These are phyloP conservation scores for Fusarium sp. DNA, from an alignment of 2,329 filamentous ascomycete species.

Conservation along the genomic window DNA sequence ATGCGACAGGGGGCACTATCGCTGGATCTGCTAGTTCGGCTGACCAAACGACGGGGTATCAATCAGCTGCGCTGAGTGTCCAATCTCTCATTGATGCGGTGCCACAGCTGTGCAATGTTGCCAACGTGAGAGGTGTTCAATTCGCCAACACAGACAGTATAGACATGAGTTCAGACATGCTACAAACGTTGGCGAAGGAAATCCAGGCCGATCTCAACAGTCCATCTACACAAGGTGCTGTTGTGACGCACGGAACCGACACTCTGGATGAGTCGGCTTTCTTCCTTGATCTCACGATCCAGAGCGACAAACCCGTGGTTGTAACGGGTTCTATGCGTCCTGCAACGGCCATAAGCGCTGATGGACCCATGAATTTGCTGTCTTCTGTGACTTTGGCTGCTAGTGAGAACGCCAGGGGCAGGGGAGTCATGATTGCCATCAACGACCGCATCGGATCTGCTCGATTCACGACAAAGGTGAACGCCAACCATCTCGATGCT, in stretches of 20 bases:
- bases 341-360: conserved; percentile 67
- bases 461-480: conserved; percentile 68
- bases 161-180: conserved; percentile 57
- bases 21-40: conserved; percentile 59
- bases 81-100: conserved; percentile 62
- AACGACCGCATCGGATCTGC: conserved; percentile 68
- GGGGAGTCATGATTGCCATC: conserved; percentile 67
- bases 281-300: conserved; percentile 66
- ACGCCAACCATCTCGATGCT: conserved; percentile 69
- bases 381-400: conserved; percentile 66
- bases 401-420: conserved; percentile 52
- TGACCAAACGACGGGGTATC: conserved; percentile 56
- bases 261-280: conserved; percentile 71
- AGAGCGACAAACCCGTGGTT: conserved; percentile 66
- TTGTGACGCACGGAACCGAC: conserved; percentile 72
- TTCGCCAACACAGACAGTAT: conserved; percentile 58
- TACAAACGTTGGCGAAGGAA: conserved; percentile 56
- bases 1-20: conserved; percentile 66
- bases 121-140: conserved; percentile 62
- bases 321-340: conserved; percentile 70
- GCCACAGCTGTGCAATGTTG: conserved; percentile 61
- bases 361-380: conserved; percentile 69
- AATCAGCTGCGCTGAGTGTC: conserved; percentile 55
- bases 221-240: conserved; percentile 56
- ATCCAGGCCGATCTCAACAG: conserved; percentile 58